These are phyloP conservation scores for Calophaca sinica DNA, from an alignment of 306 rosid genomes.

Conservation along the genomic window DNA sequence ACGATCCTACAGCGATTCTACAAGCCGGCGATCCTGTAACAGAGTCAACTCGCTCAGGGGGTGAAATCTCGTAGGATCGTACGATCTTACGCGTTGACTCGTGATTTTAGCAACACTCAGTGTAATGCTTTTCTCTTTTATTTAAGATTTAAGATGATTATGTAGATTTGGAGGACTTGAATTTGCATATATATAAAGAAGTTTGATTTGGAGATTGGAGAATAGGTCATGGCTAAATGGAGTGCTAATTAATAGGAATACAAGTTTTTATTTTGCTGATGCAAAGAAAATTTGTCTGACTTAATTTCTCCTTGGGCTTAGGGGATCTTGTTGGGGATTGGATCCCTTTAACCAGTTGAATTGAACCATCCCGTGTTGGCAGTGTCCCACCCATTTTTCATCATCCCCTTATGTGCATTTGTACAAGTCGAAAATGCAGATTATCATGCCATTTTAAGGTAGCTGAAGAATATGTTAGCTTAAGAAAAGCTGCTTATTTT, in stretches of 20 bases:
- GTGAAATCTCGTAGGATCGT: no score
- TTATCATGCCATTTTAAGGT: conserved; percentile 17
- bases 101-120: no score
- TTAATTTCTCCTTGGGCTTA: not conserved
- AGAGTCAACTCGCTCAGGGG: no score
- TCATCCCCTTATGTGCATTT: conserved; percentile 9
- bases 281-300: conserved; percentile 13
- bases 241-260: conserved; percentile 5
- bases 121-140: no score
- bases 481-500: conserved; percentile 2
- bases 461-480: conserved; percentile 23
- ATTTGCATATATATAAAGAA: not conserved
- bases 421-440: conserved; percentile 21
- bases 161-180: conserved; percentile 39
- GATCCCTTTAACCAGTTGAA: conserved; percentile 29
- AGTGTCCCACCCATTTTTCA: not conserved
- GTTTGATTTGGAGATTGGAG: conserved; percentile 24
- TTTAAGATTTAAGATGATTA: conserved; percentile 15
- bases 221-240: not conserved
- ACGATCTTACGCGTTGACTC: no score
- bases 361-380: not conserved
- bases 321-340: not conserved
- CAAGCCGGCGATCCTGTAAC: no score
- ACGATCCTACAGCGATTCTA: no score
- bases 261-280: not conserved